Evolutionary conservation across 495 filamentous ascomycete species (phyloP), one percentile per base, ranked within the genome.

Genomic region (Penicillium argentinense): DNA sequence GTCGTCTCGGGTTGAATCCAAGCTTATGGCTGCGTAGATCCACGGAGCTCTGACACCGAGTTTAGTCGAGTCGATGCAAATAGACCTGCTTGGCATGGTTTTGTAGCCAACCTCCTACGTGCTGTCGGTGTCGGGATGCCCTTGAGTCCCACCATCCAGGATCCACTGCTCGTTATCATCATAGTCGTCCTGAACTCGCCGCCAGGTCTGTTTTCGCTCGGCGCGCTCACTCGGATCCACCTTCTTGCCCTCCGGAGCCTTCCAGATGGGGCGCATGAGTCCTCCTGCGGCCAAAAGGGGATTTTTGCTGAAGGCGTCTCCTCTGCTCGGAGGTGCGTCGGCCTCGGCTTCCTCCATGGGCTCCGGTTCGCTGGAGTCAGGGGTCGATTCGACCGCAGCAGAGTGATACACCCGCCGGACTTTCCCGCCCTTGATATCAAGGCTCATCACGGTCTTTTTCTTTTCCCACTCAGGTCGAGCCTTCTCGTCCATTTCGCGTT

Each of bases 81-180:
- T n/a, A n/a, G n/a, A n/a, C n/a, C n/a, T n/a, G n/a, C n/a, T n/a
- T n/a, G n/a, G n/a, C n/a, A n/a, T n/a, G n/a, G n/a, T n/a, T n/a
- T n/a, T n/a, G n/a, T n/a, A n/a, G n/a, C n/a, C n/a, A n/a, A n/a
- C n/a, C n/a, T 21, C 18, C 17, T 47, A 47, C 19, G 37, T 45
- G 14, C 40, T 58, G 27, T n/a, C n/a, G n/a, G n/a, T n/a, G n/a
- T n/a, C n/a, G n/a, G n/a, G n/a, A n/a, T 68, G 59, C 5, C 89
- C 87, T 64, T 86, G 82, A 4, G 81, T 57, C 9, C 92, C 88
- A 0, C 92, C 92, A 67, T 96, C 87, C 4, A 96, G 67, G 50
- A 96, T 96, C 68, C 91, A 84, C n/a, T 78, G 80, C 68, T 96
- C 92, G 54, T 96, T 97, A 62, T 97, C 83, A 39, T 91, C 86